phyloP scores from a whole-genome alignment of 2,329 filamentous ascomycete species.

The Penicillium sp. region DNA sequence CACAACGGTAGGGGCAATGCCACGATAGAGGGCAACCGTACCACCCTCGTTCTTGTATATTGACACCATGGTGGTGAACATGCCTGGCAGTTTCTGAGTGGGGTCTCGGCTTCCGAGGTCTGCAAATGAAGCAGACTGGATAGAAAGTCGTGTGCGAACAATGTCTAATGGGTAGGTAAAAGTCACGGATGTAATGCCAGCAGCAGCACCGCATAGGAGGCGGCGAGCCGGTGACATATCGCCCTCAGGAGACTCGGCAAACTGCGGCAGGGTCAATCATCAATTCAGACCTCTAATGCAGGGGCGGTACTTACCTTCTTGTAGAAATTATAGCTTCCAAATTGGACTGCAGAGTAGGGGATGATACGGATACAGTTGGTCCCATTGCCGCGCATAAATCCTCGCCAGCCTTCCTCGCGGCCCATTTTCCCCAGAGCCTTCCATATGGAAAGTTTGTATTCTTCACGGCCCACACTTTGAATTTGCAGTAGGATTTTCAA shows the following conservation, averaged over 20 bases:
- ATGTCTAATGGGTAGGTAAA: constrained; percentile 97
- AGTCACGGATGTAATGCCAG: constrained; percentile 92
- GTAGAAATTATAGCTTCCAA: constrained; percentile 97
- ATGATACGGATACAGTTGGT: constrained; percentile 98
- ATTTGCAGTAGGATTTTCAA: constrained; percentile 98
- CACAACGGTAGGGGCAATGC: constrained; percentile 89
- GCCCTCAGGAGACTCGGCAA: constrained; percentile 77
- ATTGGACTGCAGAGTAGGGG: constrained; percentile 96
- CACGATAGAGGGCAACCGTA: constrained; percentile 81
- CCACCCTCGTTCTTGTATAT: constrained; percentile 96
- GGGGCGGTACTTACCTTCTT: constrained; percentile 67
- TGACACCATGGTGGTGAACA: constrained; percentile 77
- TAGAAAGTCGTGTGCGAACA: constrained; percentile 90
- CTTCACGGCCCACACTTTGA: constrained; percentile 83
- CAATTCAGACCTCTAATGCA: background rate
- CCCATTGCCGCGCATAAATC: constrained; percentile 96
- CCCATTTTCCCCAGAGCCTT: constrained; percentile 94
- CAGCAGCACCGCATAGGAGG: constrained; percentile 84
- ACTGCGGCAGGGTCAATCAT: constrained; percentile 42
- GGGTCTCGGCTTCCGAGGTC: constrained; percentile 65
- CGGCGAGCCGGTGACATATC: constrained; percentile 73
- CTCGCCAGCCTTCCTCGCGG: constrained; percentile 92
- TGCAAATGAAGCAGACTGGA: constrained; percentile 94
- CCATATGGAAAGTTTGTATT: constrained; percentile 89
- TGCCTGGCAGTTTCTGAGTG: constrained; percentile 72